A percentile compares a stretch with the other conserved stretches of the same genome.
These are phyloP conservation scores for Cladophialophora chaetospira DNA, from an alignment of 2,329 filamentous ascomycete species.

Conservation along the genomic window DNA sequence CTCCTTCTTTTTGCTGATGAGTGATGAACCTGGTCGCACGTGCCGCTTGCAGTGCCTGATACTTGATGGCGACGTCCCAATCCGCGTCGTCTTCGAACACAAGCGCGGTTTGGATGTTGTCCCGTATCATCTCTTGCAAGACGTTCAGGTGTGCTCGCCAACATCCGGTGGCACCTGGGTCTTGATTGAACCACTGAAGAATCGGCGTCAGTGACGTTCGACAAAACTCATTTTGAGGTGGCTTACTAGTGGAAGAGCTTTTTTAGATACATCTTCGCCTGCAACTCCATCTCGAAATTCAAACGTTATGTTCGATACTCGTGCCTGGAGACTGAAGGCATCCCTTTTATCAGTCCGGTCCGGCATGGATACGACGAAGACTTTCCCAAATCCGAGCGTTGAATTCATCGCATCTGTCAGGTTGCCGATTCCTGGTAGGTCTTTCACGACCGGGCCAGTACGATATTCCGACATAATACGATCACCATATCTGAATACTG, in stretches of 20 bases:
- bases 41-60: slow-evolving; percentile 49
- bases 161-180: slow-evolving; percentile 29
- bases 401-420: slow-evolving; percentile 16
- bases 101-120: slow-evolving; percentile 51
- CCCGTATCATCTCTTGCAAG: slow-evolving; percentile 45
- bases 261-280: slow-evolving; percentile 20
- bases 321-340: slow-evolving; percentile 47
- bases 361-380: slow-evolving; percentile 52
- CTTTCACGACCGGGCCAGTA: neutral
- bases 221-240: neutral
- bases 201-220: neutral
- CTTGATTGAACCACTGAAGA: slow-evolving; percentile 21
- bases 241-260: slow-evolving; percentile 29
- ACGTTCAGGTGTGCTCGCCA: slow-evolving; percentile 47
- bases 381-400: slow-evolving; percentile 38
- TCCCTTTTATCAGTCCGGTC: slow-evolving; percentile 54
- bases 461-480: neutral
- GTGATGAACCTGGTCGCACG: slow-evolving; percentile 37
- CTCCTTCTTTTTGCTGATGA: slow-evolving; percentile 29
- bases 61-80: slow-evolving; percentile 57
- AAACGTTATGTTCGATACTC: slow-evolving; percentile 39
- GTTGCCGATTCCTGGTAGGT: neutral
- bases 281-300: slow-evolving; percentile 26
- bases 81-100: slow-evolving; percentile 61
- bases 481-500: neutral